These are phyloP conservation scores for Myrica gale DNA, from an alignment of 306 rosid species.

Conservation along the genomic window DNA sequence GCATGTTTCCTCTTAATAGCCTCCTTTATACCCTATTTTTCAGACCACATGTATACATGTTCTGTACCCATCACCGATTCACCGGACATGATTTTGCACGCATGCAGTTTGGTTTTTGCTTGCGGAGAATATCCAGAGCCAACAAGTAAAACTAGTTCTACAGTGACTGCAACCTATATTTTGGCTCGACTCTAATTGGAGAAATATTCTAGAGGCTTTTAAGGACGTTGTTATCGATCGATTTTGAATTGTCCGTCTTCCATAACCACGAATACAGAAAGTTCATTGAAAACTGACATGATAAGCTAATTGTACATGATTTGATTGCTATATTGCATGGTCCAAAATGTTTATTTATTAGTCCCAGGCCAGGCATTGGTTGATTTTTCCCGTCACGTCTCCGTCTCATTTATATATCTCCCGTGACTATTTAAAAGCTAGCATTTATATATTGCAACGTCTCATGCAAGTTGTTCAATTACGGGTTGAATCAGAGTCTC, in stretches of 20 bases:
- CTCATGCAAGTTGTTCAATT: not conserved
- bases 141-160: not conserved
- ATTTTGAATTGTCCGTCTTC: not conserved
- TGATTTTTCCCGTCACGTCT: not conserved
- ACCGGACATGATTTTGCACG: not conserved
- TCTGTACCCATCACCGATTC: not conserved
- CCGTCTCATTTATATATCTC: not conserved
- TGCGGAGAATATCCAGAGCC: not conserved
- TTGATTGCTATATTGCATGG: not conserved
- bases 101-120: no score
- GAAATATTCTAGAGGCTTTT: not conserved
- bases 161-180: not conserved
- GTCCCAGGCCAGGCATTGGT: not conserved
- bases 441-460: no score
- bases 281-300: not conserved
- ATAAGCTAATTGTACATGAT: not conserved
- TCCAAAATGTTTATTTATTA: not conserved
- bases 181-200: no score
- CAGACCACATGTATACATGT: not conserved
- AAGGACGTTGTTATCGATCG: not conserved
- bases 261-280: not conserved
- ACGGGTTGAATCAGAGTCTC: not conserved
- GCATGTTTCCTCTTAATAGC: not conserved
- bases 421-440: not conserved
- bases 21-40: not conserved